A percentile compares a stretch with the other conserved stretches of the same genome.
These are phyloP conservation scores for Aspergillus bridgeri DNA, from an alignment of 495 filamentous ascomycete species.

Conservation along the genomic window DNA sequence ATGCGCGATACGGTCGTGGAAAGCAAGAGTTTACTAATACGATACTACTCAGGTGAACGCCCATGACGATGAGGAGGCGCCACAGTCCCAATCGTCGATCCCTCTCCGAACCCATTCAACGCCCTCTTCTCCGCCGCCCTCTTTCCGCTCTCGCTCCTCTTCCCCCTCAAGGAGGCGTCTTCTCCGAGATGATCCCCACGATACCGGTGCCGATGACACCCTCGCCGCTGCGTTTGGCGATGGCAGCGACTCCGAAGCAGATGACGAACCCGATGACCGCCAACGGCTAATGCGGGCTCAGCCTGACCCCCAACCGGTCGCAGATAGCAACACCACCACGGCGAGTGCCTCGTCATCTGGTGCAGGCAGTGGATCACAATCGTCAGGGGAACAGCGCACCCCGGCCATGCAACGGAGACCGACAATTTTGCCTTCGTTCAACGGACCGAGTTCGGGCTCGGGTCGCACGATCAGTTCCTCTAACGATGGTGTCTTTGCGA, in stretches of 20 bases:
- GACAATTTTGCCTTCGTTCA: slow-evolving; percentile 51
- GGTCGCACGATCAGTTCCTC: slow-evolving; percentile 51
- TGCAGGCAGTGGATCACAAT: slow-evolving; percentile 24
- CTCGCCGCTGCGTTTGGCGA: slow-evolving; percentile 87
- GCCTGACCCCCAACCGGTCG: slow-evolving; percentile 37
- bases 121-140: slow-evolving; percentile 86
- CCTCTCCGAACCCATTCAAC: slow-evolving; percentile 45
- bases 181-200: slow-evolving; percentile 50
- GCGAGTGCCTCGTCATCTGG: slow-evolving; percentile 40
- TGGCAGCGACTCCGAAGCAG: slow-evolving; percentile 66
- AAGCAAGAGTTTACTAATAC: slow-evolving; percentile 11
- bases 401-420: slow-evolving; percentile 41
- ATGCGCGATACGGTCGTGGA: background rate
- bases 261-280: slow-evolving; percentile 72
- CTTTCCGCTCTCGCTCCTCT: slow-evolving; percentile 81
- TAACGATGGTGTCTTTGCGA: slow-evolving; percentile 96
- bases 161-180: slow-evolving; percentile 61
- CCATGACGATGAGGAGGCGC: slow-evolving; percentile 49
- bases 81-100: slow-evolving; percentile 39
- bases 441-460: slow-evolving; percentile 30
- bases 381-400: slow-evolving; percentile 14
- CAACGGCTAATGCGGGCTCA: slow-evolving; percentile 79
- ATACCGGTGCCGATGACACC: slow-evolving; percentile 63
- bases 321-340: slow-evolving; percentile 23
- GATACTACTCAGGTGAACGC: slow-evolving; percentile 45